These are phyloP conservation scores for Ochetophila trinervis DNA, from an alignment of 306 rosid genomes.

Conservation along the genomic window DNA sequence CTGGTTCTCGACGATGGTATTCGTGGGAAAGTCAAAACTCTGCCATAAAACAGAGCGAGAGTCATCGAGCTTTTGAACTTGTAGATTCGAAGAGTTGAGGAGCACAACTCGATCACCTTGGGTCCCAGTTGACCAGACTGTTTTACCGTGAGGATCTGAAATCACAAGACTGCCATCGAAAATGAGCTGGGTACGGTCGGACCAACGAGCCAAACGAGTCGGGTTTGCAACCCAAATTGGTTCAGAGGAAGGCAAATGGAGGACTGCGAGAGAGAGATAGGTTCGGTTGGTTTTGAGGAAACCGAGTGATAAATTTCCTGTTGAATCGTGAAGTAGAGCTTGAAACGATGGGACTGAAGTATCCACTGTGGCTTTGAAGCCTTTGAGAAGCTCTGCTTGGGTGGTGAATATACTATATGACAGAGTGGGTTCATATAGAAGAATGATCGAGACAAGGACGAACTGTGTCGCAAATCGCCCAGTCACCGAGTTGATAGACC, in stretches of 20 bases:
- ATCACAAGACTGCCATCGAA: constrained; percentile 74
- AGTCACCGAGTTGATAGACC: constrained; percentile 14
- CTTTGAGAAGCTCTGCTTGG: constrained; percentile 34
- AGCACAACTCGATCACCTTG: constrained; percentile 44
- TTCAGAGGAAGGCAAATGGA: constrained; percentile 64
- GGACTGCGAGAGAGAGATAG: constrained; percentile 53
- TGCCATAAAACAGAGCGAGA: constrained; percentile 48
- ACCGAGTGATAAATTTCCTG: constrained; percentile 65
- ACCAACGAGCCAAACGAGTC: constrained; percentile 39
- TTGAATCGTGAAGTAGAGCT: constrained; percentile 51
- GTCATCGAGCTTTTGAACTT: constrained; percentile 18
- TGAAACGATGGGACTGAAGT: constrained; percentile 53
- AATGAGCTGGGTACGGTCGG: constrained; percentile 46
- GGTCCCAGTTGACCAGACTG: constrained; percentile 64
- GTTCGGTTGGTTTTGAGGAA: constrained; percentile 58
- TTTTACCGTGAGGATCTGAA: constrained; percentile 36
- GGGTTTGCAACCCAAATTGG: constrained; percentile 70
- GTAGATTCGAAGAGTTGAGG: constrained; percentile 65
- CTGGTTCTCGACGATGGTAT: constrained; percentile 68
- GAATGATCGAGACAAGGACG: constrained; percentile 10
- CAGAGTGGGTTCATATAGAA: constrained; percentile 16
- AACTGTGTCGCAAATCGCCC: constrained; percentile 11
- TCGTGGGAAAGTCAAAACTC: constrained; percentile 66
- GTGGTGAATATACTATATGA: constrained; percentile 19
- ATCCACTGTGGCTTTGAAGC: constrained; percentile 53